Conservation (phyloP, 257 asterid genomes). For the Jaltomata sinuosa region DNA sequence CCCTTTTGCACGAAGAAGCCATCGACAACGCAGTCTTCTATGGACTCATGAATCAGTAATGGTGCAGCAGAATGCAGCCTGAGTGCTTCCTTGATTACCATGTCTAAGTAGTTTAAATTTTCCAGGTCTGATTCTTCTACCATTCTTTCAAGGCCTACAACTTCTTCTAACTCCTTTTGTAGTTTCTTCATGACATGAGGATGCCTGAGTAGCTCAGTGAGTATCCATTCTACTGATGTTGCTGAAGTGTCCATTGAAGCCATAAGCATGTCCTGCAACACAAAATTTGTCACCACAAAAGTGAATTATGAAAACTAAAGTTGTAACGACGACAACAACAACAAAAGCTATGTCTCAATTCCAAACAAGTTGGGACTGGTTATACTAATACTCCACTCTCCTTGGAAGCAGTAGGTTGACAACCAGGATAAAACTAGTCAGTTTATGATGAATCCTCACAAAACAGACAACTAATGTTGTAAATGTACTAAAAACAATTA, state of each 20-base stretch:
- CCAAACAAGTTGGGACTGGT: background rate
- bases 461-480: background rate
- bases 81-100: conserved; percentile 17
- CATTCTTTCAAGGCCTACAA: conserved; percentile 9
- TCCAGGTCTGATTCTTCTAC: conserved; percentile 15
- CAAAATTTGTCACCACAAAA: background rate
- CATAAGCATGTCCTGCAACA: conserved; percentile 15
- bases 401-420: background rate
- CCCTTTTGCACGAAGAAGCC: conserved; percentile 8
- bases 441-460: background rate
- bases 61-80: conserved; percentile 24
- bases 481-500: too few relatives aligned
- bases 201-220: conserved; percentile 12
- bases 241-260: conserved; percentile 19
- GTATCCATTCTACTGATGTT: conserved; percentile 12
- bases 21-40: conserved; percentile 14
- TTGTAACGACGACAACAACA: background rate
- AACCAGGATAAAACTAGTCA: background rate
- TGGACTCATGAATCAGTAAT: conserved; percentile 8
- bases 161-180: conserved; percentile 12
- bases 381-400: background rate
- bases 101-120: conserved; percentile 1
- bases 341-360: background rate
- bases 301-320: background rate
- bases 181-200: conserved; percentile 11